These are phyloP conservation scores for Rubia peregrina DNA, from an alignment of 305 asterid species.

Conservation along the genomic window DNA sequence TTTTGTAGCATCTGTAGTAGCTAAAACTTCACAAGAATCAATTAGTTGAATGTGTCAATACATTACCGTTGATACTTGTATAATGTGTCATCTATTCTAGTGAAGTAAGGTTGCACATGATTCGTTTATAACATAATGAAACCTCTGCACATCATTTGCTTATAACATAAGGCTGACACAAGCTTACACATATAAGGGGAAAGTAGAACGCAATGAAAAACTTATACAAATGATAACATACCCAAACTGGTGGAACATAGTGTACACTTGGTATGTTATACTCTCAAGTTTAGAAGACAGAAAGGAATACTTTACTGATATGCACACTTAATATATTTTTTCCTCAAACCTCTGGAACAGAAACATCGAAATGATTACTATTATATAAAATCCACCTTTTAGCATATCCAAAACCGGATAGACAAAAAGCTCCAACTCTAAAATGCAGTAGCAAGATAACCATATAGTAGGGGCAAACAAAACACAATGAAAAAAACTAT, in stretches of 20 bases:
- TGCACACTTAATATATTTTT: too few species aligned
- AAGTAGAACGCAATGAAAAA: too few species aligned
- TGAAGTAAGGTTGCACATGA: constrained; percentile 26
- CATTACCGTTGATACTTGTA: constrained; percentile 80
- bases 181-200: too few species aligned
- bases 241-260: too few species aligned
- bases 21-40: background rate
- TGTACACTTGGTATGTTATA: too few species aligned
- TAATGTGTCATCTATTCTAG: constrained; percentile 81
- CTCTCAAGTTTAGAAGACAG: constrained; percentile 39
- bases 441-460: constrained; percentile 67
- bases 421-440: constrained; percentile 70
- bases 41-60: background rate
- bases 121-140: too few species aligned
- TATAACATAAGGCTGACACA: too few species aligned
- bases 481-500: too few species aligned
- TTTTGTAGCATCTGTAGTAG: background rate
- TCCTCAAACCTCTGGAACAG: background rate
- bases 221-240: too few species aligned
- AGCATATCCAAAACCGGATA: constrained; percentile 90
- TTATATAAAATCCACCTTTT: constrained; percentile 43
- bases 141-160: too few species aligned
- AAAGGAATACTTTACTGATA: background rate
- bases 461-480: too few species aligned
- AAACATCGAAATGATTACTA: background rate